Evolutionary conservation across 2,329 filamentous ascomycete genomes (phyloP), one percentile per base, ranked within the genome.

Genomic region (Colletotrichum sp.): DNA sequence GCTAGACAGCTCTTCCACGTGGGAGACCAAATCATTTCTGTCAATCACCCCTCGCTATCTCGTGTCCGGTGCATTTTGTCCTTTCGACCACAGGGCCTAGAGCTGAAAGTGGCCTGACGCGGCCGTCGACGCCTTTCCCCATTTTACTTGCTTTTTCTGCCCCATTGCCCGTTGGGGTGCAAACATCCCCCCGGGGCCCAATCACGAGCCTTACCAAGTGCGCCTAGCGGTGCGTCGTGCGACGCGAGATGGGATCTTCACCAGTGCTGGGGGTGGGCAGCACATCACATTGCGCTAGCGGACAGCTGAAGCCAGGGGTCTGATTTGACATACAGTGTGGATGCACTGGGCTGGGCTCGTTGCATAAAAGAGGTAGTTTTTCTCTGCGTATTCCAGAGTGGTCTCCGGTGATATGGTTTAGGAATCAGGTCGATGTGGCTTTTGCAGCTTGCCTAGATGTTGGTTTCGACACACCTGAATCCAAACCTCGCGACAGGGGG

Each of bases 221-320:
- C 34, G 30, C 34, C 60, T 64, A 64, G 60, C 60, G 60, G 24
- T 28, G 60, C 30, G 24, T 64, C 18, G 60, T 64, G 60, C 60
- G 32, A 64, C 34, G 32, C 32, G n/a, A 38, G 60, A n/a, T 38
- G 60, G 60, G 58, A 64, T 64, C n/a, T 18, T 28, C 16, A 64
- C 21, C 60, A 21, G 15, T 32, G 21, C 60, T 32, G 21, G n/a
- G 21, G 28, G 28, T 13, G 28, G 26, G 21, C 21, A 28, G 52
- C 52, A 15, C n/a, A 64, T 32, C 58, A 30, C 18, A 30, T 8
- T 26, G 15, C 60, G 32, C 30, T 38, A 64, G 60, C 60, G 9
- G n/a, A 18, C 60, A 64, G 30, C 60, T 64, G 30, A 64, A 38
- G 32, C 13, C 60, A 64, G 32, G 60, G 60, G 60, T 28, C 8